Percentiles rank a stretch among this genome's conserved stretches.
Evolutionary conservation across 1,284 basidiomycete species (phyloP).

Genomic region (Bjerkandera adusta): DNA sequence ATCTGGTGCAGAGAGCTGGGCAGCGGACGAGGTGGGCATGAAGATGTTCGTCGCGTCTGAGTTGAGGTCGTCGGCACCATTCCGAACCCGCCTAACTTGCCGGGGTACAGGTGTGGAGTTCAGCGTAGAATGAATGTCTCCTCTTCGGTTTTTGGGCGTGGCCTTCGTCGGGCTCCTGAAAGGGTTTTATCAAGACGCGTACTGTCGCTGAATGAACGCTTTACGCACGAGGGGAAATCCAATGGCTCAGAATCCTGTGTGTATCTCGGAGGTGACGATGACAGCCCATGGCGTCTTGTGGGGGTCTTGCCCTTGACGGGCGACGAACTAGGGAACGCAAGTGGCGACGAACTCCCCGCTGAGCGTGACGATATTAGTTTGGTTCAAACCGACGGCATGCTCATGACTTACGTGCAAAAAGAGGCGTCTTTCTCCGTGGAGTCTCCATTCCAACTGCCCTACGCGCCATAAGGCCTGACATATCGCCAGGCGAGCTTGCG

Average conservation of each 20-base stretch:
- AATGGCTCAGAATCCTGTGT: constrained; percentile 58
- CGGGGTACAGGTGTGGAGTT: constrained; percentile 56
- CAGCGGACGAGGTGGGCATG: constrained; percentile 62
- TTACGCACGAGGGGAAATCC: constrained; percentile 58
- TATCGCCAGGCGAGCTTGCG: constrained; percentile 42
- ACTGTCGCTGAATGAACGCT: constrained; percentile 5
- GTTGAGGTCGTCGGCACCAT: constrained; percentile 41
- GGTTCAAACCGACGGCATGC: neutral
- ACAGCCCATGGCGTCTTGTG: constrained; percentile 29
- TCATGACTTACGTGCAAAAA: constrained; percentile 49
- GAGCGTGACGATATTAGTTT: neutral
- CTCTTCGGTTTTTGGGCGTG: constrained; percentile 69
- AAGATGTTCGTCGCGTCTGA: constrained; percentile 58
- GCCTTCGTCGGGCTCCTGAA: constrained; percentile 35
- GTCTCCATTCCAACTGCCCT: constrained; percentile 62
- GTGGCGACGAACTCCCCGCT: constrained; percentile 65
- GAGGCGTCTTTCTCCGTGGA: constrained; percentile 46
- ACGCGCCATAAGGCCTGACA: constrained; percentile 50
- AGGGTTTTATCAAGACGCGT: constrained; percentile 9
- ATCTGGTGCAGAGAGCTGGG: constrained; percentile 59
- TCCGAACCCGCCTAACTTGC: constrained; percentile 26
- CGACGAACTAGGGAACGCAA: constrained; percentile 74
- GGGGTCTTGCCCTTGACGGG: constrained; percentile 45
- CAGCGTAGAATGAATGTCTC: constrained; percentile 82
- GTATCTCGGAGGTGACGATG: constrained; percentile 27